Base-by-base conservation (phyloP, 2,329 filamentous ascomycete genomes). In the Penicillium janthinellum region DNA sequence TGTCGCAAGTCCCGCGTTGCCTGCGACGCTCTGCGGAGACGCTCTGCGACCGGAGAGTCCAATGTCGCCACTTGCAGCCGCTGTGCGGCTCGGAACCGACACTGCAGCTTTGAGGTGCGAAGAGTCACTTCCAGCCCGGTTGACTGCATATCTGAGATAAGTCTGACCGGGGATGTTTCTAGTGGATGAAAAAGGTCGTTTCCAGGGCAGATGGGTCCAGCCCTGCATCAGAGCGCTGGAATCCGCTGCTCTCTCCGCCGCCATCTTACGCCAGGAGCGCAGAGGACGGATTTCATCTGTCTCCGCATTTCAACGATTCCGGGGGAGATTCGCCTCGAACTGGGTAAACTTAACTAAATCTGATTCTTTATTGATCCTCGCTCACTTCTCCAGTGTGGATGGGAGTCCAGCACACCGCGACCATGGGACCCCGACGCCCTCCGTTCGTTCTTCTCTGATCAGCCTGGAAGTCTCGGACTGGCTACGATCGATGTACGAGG, bases 1-100 rank as follows among this genome's bases (percentile, higher is more conserved):
- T 74, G 72, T 50, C 72, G 73, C 31, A 65, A 64, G 25, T 69
- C 71, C 25, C 66, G 72, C 3, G 71, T 74, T 44, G 66, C 66
- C 14, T 75, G 73, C 55, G 71, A 75, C 56, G 71, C 72, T 34
- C 58, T 66, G 51, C 62, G 55, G 51, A 41, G 64, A 63, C 56
- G 62, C 54, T 50, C 67, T 39, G 56, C 61, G 17, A 31, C 50
- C 54, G 47, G 53, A n/a, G 45, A 41, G 17, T 35, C 47, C 17
- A 38, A 20, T 47, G 20, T 48, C 56, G 47, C 58, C 48, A 56
- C 62, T 28, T 64, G 62, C 34, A 57, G 45, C n/a, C 62, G 62
- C 17, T 64, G 62, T 51, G 42, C 48, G 53, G 51, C 51, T 31
- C 57, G 60, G 25, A 55, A 50, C 35, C 55, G 47, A 25, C 47